Percentiles rank a stretch among this genome's conserved stretches.
Conservation (phyloP, 345 rosid species). For the Ceriops decandra region DNA sequence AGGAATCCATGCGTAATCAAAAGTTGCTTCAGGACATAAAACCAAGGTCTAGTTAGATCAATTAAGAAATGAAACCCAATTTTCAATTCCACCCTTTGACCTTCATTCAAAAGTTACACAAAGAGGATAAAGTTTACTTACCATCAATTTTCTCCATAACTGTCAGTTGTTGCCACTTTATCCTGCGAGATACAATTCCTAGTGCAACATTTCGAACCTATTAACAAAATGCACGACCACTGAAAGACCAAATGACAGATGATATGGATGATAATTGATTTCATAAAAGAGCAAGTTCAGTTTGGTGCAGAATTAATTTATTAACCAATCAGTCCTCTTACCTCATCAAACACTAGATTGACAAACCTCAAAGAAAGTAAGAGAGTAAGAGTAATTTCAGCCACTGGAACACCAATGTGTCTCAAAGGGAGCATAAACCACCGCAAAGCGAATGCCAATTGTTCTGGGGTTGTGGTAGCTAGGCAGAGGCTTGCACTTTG, state of each 20-base stretch:
- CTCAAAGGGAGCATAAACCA: slow-evolving; percentile 85
- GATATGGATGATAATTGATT: no score
- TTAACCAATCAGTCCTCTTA: slow-evolving; percentile 18
- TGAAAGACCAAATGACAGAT: neutral
- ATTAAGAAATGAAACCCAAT: neutral
- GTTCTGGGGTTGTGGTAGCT: slow-evolving; percentile 92
- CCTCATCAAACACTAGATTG: slow-evolving; percentile 89
- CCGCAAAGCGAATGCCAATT: slow-evolving; percentile 75
- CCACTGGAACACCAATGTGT: slow-evolving; percentile 71
- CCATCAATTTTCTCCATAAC: slow-evolving; percentile 75
- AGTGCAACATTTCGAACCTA: slow-evolving; percentile 84
- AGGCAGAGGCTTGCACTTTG: slow-evolving; percentile 91
- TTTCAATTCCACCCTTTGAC: no score
- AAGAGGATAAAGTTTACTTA: slow-evolving; percentile 30
- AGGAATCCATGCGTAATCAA: no score
- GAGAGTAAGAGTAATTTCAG: slow-evolving; percentile 83
- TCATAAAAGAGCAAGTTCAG: no score
- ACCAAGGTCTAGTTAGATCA: no score
- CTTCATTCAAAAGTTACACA: neutral
- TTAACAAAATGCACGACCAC: neutral
- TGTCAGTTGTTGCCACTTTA: slow-evolving; percentile 80
- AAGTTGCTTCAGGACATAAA: no score
- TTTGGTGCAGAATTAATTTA: neutral
- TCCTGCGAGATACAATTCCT: slow-evolving; percentile 89
- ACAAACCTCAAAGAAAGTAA: slow-evolving; percentile 86